Evolutionary conservation across 2,329 filamentous ascomycete species (phyloP), one percentile per base, ranked within the genome.

Genomic region (Claviceps spartinae): DNA sequence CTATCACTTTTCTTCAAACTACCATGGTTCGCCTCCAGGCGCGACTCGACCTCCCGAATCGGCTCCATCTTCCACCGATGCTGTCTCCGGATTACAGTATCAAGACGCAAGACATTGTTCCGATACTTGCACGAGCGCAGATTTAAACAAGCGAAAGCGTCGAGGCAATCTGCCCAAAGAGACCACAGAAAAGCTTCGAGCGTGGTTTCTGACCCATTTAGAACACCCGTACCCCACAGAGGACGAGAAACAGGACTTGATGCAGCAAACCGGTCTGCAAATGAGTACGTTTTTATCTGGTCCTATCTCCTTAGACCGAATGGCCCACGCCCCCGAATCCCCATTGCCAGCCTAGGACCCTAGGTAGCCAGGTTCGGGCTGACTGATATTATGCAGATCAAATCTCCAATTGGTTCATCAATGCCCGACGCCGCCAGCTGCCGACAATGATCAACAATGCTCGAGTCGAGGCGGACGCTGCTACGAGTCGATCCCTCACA

Each of bases 121-220:
- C 16, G 69, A 74, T 3, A 57, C 69, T 18, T 67, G 69, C 22
- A 48, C 48, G 2, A 38, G 62, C 18, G 67, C 63, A 2, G 75
- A 78, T 52, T 69, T 62, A 54, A 79, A 76, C 63, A 74, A 74
- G 57, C 70, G 79, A 36, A 83, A 81, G 64, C 76, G 88, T 50
- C 77, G 89, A 41, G 89, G 89, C 1, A 95, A 95, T 62, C 73
- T 95, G 3, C 89, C 89, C n/a, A 94, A 94, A 63, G 85, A 89
- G 51, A 87, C 88, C 0, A 95, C 88, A 0, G 86, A 90, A 63
- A 83, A 86, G 58, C 73, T 95, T 42, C 80, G 86, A 51, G 73
- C 79, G 0, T 95, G 89, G 89, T 90, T 94, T 58, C 69, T 82
- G 49, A 75, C 76, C n/a, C 85, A 93, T 65, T 67, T 89, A 7